Percentiles rank a stretch among this genome's conserved stretches.
Evolutionary conservation across 208 protist species (phyloP).

Genomic region (Acanthamoeba royreba): DNA sequence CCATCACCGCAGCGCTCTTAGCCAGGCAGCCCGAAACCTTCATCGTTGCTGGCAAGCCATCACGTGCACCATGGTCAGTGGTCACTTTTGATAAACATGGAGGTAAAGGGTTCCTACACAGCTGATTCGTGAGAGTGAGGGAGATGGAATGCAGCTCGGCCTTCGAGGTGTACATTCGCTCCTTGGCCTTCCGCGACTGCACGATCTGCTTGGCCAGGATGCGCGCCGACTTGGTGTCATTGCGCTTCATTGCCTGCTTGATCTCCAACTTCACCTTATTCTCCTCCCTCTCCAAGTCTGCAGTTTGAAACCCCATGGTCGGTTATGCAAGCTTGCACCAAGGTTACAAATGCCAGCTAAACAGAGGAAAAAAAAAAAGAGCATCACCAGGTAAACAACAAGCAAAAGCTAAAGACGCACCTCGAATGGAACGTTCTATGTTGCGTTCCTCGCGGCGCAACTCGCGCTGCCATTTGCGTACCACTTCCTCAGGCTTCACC

Average conservation of each 20-base stretch:
- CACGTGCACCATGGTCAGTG: too few species aligned
- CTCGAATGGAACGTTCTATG: background rate
- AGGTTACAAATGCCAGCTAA: too few species aligned
- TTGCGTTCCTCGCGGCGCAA: background rate
- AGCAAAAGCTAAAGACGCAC: background rate
- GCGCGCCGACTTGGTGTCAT: background rate
- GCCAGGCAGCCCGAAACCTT: constrained; percentile 24
- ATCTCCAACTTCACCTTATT: constrained; percentile 20
- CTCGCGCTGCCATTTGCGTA: constrained; percentile 32
- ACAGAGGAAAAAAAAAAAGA: background rate
- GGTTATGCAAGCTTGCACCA: too few species aligned
- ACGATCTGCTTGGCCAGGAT: constrained; percentile 34
- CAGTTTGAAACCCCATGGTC: too few species aligned
- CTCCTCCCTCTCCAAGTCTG: background rate
- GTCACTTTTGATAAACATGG: background rate
- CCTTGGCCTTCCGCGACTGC: constrained; percentile 22
- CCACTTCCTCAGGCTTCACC: background rate
- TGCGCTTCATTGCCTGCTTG: background rate
- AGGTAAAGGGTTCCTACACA: background rate
- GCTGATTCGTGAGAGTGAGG: background rate
- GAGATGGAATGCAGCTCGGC: constrained; percentile 29
- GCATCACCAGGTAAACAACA: background rate
- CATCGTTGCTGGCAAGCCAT: constrained; percentile 21
- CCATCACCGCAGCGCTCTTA: constrained; percentile 17
- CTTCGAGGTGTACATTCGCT: constrained; percentile 32